Percentiles rank a stretch among this genome's conserved stretches.
These are phyloP conservation scores for Chimonanthus salicifolius DNA, from an alignment of 164 flowering plant species.

Conservation along the genomic window DNA sequence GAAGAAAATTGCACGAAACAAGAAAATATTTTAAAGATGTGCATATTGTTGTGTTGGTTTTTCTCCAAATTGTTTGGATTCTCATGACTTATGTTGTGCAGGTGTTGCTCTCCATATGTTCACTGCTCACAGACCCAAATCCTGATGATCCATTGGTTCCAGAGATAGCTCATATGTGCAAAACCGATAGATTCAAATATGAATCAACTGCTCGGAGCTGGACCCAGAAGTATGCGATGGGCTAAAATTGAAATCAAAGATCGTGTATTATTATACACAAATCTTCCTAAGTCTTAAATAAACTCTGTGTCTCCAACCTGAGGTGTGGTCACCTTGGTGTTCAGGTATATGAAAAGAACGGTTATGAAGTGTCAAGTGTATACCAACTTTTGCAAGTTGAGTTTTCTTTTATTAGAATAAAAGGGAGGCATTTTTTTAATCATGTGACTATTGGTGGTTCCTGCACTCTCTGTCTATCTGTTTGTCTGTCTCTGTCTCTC, in stretches of 20 bases:
- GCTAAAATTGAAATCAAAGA: slow-evolving; percentile 12
- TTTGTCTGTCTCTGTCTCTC: background rate
- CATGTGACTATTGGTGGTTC: background rate
- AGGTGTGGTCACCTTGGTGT: background rate
- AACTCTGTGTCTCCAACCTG: background rate
- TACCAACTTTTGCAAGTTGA: background rate
- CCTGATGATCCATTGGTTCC: slow-evolving; percentile 24
- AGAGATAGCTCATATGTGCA: slow-evolving; percentile 26
- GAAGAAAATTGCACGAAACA: too few species aligned
- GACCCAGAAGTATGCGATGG: slow-evolving; percentile 64
- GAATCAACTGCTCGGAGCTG: slow-evolving; percentile 46
- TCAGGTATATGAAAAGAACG: background rate
- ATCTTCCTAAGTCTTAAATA: background rate
- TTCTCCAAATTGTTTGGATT: background rate
- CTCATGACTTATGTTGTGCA: slow-evolving; percentile 2
- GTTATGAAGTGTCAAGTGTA: background rate
- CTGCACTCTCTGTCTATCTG: background rate
- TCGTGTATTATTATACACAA: background rate
- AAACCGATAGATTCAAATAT: slow-evolving; percentile 19
- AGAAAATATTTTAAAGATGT: too few species aligned
- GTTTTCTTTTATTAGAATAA: background rate
- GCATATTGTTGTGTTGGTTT: background rate
- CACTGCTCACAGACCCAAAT: slow-evolving; percentile 22
- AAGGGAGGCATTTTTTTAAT: background rate
- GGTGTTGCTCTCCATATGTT: slow-evolving; percentile 24